Evolutionary conservation across 192 early-diverging fungal genomes (phyloP).

Genomic region (Ambispora gerdemannii): DNA sequence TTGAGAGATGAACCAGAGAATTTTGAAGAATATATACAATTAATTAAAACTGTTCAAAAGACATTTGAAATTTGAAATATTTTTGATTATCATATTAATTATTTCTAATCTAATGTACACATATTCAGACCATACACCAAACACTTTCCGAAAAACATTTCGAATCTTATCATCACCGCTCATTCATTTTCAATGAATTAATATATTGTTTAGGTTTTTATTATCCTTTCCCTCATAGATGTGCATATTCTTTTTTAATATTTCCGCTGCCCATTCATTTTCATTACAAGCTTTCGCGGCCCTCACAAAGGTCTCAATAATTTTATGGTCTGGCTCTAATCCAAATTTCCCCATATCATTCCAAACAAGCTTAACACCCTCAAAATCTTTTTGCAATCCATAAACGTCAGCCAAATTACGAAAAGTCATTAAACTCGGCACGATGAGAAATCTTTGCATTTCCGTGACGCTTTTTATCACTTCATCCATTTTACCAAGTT

Average conservation of each 20-base stretch:
- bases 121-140: no score
- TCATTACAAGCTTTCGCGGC: not conserved
- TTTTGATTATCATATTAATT: no score
- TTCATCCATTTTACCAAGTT: not conserved
- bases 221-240: not conserved
- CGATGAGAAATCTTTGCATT: not conserved
- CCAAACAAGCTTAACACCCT: slow-evolving; percentile 9
- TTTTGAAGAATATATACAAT: slow-evolving; percentile 22
- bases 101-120: no score
- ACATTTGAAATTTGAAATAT: slow-evolving; percentile 6
- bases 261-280: not conserved
- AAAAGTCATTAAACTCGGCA: slow-evolving; percentile 2
- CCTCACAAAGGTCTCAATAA: not conserved
- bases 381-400: not conserved
- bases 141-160: no score
- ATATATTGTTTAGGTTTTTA: no score
- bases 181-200: no score
- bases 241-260: not conserved
- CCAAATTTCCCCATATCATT: not conserved
- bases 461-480: not conserved
- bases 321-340: not conserved
- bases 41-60: not conserved
- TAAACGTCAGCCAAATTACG: not conserved
- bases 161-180: no score
- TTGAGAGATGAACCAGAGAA: not conserved